Evolutionary conservation across 2,329 filamentous ascomycete genomes (phyloP).

Genomic region (Helicocarpus griseus): DNA sequence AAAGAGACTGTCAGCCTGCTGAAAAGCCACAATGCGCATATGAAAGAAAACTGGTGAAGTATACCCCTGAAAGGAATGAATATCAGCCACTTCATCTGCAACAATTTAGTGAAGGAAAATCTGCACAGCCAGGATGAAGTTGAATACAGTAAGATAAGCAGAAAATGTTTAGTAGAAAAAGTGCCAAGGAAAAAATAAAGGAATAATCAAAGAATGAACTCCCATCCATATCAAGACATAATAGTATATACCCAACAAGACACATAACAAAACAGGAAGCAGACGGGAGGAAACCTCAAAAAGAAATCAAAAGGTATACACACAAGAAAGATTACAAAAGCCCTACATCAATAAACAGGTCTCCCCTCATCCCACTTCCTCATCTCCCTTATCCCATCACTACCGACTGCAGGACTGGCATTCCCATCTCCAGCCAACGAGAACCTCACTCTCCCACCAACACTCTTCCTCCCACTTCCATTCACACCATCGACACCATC

Average conservation of each 20-base stretch:
- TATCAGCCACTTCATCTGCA: no score
- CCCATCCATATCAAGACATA: neutral
- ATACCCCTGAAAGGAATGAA: no score
- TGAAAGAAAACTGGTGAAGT: no score
- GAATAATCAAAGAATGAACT: neutral
- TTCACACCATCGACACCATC: slow-evolving; percentile 11
- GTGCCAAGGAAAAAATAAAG: neutral
- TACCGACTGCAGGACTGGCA: slow-evolving; percentile 16
- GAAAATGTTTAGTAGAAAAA: neutral
- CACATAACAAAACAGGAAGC: neutral
- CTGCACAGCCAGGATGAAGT: neutral
- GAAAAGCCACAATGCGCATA: no score
- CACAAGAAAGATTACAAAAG: neutral
- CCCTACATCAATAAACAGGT: slow-evolving; percentile 33
- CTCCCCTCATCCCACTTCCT: slow-evolving; percentile 40
- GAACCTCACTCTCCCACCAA: slow-evolving; percentile 17
- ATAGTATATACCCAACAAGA: neutral
- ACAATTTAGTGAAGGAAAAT: neutral
- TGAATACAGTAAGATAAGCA: neutral
- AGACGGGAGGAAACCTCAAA: neutral
- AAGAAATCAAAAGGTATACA: neutral
- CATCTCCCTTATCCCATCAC: slow-evolving; percentile 22
- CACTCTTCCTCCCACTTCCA: slow-evolving; percentile 18
- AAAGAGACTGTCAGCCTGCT: no score
- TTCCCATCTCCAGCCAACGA: slow-evolving; percentile 16